phyloP scores from a whole-genome alignment of 768 basidiomycete genomes.

The Favolaschia claudopus region DNA sequence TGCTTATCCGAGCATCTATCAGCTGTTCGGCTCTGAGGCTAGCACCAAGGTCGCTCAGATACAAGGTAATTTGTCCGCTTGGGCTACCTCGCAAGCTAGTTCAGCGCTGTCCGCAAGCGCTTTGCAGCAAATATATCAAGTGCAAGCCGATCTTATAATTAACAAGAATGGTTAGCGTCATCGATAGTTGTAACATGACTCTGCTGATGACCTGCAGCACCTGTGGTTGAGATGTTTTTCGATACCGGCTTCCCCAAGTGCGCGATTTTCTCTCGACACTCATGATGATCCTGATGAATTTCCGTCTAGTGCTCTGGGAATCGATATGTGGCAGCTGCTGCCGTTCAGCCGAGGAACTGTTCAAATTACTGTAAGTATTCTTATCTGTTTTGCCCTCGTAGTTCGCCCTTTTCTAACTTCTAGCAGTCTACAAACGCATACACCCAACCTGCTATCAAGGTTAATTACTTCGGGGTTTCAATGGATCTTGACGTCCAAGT shows the following conservation, averaged over 20 bases:
- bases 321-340: conserved; percentile 61
- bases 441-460: conserved; percentile 52
- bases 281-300: not conserved
- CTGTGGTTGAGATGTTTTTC: conserved; percentile 56
- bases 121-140: conserved; percentile 49
- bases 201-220: conserved; percentile 47
- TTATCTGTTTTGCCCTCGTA: not conserved
- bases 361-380: conserved; percentile 37
- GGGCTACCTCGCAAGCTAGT: conserved; percentile 53
- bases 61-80: conserved; percentile 43
- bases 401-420: not conserved
- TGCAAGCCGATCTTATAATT: conserved; percentile 57
- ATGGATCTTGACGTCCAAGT: conserved; percentile 60
- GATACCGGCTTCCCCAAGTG: conserved; percentile 55
- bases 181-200: not conserved
- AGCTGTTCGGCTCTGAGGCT: conserved; percentile 49
- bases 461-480: conserved; percentile 58
- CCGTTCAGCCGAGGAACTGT: conserved; percentile 59
- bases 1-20: conserved; percentile 58
- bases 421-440: conserved; percentile 56
- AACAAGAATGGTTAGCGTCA: conserved; percentile 48
- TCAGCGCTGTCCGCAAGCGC: conserved; percentile 49
- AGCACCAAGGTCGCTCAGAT: conserved; percentile 45
- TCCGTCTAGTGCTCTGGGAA: conserved; percentile 48
- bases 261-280: conserved; percentile 24